These are phyloP conservation scores for Phytophthora citrophthora DNA, from an alignment of 352 stramenopile species.

Conservation along the genomic window DNA sequence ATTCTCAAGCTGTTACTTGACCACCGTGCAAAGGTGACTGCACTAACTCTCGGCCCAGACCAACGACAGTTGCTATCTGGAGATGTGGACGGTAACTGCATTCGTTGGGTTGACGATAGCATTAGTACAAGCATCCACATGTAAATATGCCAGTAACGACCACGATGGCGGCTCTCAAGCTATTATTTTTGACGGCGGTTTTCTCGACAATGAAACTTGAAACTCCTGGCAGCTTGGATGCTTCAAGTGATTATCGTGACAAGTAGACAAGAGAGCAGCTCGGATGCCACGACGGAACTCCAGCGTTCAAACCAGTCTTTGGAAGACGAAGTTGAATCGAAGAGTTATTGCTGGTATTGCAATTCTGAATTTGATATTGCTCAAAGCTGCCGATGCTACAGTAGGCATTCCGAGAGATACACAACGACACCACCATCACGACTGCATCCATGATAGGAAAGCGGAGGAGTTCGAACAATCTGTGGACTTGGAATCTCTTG, in stretches of 20 bases:
- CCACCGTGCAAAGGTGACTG: constrained; percentile 65
- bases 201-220: constrained; percentile 5
- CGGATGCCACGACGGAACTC: neutral
- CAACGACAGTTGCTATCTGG: constrained; percentile 76
- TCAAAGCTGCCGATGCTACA: neutral
- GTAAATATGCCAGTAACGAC: constrained; percentile 10
- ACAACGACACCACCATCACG: constrained; percentile 41
- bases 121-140: constrained; percentile 68
- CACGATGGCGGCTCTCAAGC: neutral
- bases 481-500: constrained; percentile 46
- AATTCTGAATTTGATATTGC: neutral
- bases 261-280: constrained; percentile 1
- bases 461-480: constrained; percentile 51
- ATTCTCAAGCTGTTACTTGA: constrained; percentile 82
- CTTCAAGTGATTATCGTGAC: neutral
- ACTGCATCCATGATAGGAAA: constrained; percentile 79
- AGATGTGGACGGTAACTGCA: constrained; percentile 71
- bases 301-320: neutral
- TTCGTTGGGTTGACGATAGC: constrained; percentile 86
- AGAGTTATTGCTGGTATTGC: neutral
- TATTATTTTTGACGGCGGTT: constrained; percentile 31
- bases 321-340: neutral
- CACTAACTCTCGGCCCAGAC: constrained; percentile 57
- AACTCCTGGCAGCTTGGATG: constrained; percentile 6
- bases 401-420: neutral